Percentiles rank a stretch among this genome's conserved stretches.
Conservation (phyloP, 2,329 filamentous ascomycete genomes). For the Aureobasidium lini region DNA sequence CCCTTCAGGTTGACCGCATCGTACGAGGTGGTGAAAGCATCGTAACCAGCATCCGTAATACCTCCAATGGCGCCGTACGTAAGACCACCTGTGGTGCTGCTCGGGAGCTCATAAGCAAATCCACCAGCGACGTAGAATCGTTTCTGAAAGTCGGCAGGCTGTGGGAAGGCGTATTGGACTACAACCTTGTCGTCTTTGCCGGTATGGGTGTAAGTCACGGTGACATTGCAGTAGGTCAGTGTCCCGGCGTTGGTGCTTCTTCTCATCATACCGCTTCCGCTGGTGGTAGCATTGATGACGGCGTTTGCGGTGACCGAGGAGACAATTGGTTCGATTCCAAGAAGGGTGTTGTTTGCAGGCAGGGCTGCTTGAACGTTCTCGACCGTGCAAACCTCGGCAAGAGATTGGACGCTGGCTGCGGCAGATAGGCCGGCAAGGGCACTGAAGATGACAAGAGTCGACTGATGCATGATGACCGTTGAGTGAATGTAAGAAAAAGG, state of each 20-base stretch:
- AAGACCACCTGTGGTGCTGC: conserved; percentile 32
- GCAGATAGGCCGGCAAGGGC: neutral
- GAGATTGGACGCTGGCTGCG: conserved; percentile 2
- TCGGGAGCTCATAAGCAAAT: conserved; percentile 27
- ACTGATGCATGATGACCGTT: too few species aligned
- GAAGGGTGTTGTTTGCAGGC: conserved; percentile 15
- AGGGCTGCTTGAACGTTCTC: conserved; percentile 15
- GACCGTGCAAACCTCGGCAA: conserved; percentile 16
- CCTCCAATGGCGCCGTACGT: conserved; percentile 40
- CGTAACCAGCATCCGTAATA: conserved; percentile 44
- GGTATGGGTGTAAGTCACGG: conserved; percentile 34
- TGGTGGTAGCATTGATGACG: conserved; percentile 23
- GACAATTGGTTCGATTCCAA: conserved; percentile 31
- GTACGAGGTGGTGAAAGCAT: conserved; percentile 35
- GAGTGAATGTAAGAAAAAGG: too few species aligned
- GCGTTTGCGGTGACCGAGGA: conserved; percentile 31
- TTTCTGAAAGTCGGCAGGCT: conserved; percentile 37
- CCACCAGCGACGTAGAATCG: conserved; percentile 34
- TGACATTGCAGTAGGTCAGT: conserved; percentile 15
- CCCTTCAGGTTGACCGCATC: conserved; percentile 25
- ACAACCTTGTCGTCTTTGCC: conserved; percentile 29
- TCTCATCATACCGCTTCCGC: neutral
- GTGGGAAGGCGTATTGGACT: conserved; percentile 36
- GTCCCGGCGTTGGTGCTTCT: conserved; percentile 19
- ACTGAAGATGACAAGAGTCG: too few species aligned